Percentiles rank a stretch among this genome's conserved stretches.
These are phyloP conservation scores for Inonotus hispidus DNA, from an alignment of 1,284 basidiomycete genomes.

Conservation along the genomic window DNA sequence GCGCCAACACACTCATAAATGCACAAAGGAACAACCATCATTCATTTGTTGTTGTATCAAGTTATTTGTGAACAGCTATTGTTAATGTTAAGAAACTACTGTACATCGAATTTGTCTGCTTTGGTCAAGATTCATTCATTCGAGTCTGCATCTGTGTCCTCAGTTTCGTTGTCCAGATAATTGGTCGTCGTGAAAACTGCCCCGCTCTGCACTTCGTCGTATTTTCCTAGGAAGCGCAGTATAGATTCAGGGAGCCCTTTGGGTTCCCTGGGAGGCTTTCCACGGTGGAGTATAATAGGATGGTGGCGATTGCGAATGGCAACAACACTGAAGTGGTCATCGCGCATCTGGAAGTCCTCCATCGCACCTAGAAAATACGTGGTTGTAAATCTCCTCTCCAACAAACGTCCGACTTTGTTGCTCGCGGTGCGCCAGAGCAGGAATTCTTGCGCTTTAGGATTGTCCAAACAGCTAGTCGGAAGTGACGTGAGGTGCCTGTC, in stretches of 20 bases:
- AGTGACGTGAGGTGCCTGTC: background rate
- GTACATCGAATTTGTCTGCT: no score
- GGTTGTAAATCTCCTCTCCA: slow-evolving; percentile 1
- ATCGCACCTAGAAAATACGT: slow-evolving; percentile 12
- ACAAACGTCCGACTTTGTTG: background rate
- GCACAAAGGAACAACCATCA: no score
- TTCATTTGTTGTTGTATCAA: no score
- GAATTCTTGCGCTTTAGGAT: background rate
- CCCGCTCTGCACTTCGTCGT: no score
- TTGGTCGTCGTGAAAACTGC: no score
- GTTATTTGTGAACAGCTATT: no score
- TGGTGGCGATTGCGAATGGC: background rate
- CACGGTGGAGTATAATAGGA: background rate
- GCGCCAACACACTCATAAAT: background rate
- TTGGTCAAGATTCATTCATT: no score
- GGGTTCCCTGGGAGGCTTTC: background rate
- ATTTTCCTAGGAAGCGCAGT: no score
- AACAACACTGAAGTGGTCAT: slow-evolving; percentile 5
- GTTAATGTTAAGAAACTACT: no score
- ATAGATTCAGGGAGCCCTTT: no score
- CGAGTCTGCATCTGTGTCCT: no score
- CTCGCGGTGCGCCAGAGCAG: background rate
- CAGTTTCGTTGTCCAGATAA: no score
- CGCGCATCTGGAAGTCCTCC: slow-evolving; percentile 12
- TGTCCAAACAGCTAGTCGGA: background rate